phyloP scores from a whole-genome alignment of 371 early-diverging fungal species.

The Thermomucor indicae-seudaticae region DNA sequence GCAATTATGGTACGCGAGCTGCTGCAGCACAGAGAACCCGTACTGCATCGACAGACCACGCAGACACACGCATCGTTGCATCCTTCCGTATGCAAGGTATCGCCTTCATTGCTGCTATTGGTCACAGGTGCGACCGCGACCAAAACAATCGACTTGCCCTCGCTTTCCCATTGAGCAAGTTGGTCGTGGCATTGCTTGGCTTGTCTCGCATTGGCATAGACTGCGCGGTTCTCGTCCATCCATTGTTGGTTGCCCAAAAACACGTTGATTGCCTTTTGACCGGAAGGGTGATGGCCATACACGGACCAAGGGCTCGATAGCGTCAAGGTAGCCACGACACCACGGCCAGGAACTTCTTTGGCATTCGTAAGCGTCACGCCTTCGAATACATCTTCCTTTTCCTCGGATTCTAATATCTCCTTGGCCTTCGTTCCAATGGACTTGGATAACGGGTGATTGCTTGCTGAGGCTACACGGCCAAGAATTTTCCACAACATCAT shows the following conservation, averaged over 20 bases:
- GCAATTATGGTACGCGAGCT: conserved; percentile 41
- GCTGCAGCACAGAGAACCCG: conserved; percentile 32
- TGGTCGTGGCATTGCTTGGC: conserved; percentile 22
- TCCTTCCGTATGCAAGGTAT: conserved; percentile 22
- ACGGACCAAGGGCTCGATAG: conserved; percentile 17
- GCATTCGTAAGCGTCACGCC: conserved; percentile 52
- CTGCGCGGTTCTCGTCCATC: conserved; percentile 64
- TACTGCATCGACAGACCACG: conserved; percentile 42
- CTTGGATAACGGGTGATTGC: conserved; percentile 44
- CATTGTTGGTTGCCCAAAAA: conserved; percentile 67
- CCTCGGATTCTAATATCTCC: conserved; percentile 8
- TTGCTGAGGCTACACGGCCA: conserved; percentile 39
- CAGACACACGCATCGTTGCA: conserved; percentile 45
- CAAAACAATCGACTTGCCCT: conserved; percentile 61
- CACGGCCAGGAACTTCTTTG: conserved; percentile 65
- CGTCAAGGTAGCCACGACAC: conserved; percentile 50
- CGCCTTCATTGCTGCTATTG: conserved; percentile 12
- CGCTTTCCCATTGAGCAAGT: conserved; percentile 50
- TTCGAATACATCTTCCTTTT: conserved; percentile 32
- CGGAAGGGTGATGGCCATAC: conserved; percentile 13
- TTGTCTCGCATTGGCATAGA: conserved; percentile 38
- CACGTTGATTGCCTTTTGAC: conserved; percentile 42
- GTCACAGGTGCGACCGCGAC: conserved; percentile 49
- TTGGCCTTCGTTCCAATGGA: conserved; percentile 35
- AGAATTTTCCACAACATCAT: conserved; percentile 34